Base-by-base conservation (phyloP, 495 filamentous ascomycete genomes). In the Talaromyces stipitatus region DNA sequence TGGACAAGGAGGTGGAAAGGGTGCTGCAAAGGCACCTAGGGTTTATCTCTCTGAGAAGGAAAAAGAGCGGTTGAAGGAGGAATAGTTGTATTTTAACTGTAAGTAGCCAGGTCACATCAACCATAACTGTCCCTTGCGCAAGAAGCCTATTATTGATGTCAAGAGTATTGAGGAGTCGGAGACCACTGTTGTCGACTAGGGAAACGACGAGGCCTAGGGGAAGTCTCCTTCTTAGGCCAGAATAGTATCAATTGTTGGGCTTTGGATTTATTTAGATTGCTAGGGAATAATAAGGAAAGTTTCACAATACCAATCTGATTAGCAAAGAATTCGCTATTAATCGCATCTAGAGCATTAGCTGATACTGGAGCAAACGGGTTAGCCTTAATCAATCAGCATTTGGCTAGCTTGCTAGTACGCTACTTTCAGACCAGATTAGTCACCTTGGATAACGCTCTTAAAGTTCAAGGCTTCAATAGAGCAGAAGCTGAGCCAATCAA, bases 301-400 rank as follows among this genome's bases (percentile, higher is more conserved):
- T 60, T 60, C 33, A 55, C 18, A 56, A 32, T 60, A 51, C 20
- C 24, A 50, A 60, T 32, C 43, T 54, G 56, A 47, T 26, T 60
- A 60, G 43, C 38, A 1, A 33, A 55, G 1, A 60, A 60, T 60
- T 28, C 27, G 56, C 43, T 26, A 20, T 50, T 29, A 27, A 36
- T 60, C 43, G 14, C 22, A 22, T n/a, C 43, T 12, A 48, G 26
- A 24, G 33, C 46, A 38, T 38, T 60, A 50, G 27, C 28, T n/a
- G 27, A 60, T 50, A 55, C 29, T 36, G 38, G 28, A 60, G 38
- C 27, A 51, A 60, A 60, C 45, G 23, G 45, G 14, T 43, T 22
- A 30, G 11, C 38, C 20, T 55, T 60, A 28, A 60, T 60, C 5
- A 28, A 60, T 50, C 51, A 46, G 16, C 12, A 50, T 2, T 20